These are phyloP conservation scores for Mallotus nudiflorus DNA, from an alignment of 345 rosid species.

Conservation along the genomic window DNA sequence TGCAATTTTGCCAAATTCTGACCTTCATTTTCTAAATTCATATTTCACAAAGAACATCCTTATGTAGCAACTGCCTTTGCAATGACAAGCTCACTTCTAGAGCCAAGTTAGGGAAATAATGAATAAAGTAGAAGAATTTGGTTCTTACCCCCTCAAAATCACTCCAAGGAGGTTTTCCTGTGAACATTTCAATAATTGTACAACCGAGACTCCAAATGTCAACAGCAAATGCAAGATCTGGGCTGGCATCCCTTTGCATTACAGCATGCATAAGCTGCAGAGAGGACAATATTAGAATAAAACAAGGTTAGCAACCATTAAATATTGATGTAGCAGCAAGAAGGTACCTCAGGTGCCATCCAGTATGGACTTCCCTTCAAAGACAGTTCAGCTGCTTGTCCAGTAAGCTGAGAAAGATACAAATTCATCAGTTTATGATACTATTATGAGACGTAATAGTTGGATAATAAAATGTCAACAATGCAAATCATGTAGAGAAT, in stretches of 20 bases:
- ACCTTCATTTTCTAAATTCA: too few species aligned
- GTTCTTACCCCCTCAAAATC: slow-evolving; percentile 89
- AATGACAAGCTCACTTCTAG: neutral
- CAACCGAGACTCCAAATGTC: slow-evolving; percentile 99
- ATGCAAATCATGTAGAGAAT: neutral
- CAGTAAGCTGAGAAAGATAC: slow-evolving; percentile 64
- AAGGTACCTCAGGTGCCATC: slow-evolving; percentile 99
- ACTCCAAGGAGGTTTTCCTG: slow-evolving; percentile 98
- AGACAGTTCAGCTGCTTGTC: slow-evolving; percentile 88
- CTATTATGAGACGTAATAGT: slow-evolving; percentile 3
- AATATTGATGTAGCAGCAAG: neutral
- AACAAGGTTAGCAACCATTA: neutral
- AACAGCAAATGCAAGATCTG: slow-evolving; percentile 87
- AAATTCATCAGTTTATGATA: slow-evolving; percentile 6
- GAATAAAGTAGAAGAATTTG: slow-evolving; percentile 6
- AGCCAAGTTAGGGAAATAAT: neutral
- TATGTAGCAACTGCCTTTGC: neutral
- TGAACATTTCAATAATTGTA: slow-evolving; percentile 91
- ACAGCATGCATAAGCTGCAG: slow-evolving; percentile 90
- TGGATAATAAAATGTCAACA: neutral
- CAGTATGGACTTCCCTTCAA: slow-evolving; percentile 95
- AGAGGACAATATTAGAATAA: slow-evolving; percentile 22
- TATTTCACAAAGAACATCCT: too few species aligned
- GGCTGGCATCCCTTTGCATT: slow-evolving; percentile 70
- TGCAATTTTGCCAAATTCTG: too few species aligned